Conservation (phyloP, 495 filamentous ascomycete species). For the Aspergillus mulundensis region DNA sequence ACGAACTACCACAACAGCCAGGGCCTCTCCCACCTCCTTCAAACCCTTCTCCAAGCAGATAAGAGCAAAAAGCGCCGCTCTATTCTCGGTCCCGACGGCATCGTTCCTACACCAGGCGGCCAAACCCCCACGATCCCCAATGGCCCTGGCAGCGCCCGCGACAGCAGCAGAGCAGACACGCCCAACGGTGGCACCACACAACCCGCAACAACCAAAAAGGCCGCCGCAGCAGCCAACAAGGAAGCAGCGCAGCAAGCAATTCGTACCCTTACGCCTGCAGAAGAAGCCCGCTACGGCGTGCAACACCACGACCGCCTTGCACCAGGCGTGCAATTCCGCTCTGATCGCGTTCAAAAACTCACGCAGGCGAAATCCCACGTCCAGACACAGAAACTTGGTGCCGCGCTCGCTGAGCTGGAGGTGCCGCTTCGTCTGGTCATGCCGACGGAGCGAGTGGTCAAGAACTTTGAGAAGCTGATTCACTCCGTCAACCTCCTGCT, state of each 20-base stretch:
- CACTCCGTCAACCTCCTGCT: slow-evolving; percentile 68
- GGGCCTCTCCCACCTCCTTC: slow-evolving; percentile 72
- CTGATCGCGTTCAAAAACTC: slow-evolving; percentile 77
- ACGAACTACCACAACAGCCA: slow-evolving; percentile 70
- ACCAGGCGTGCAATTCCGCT: slow-evolving; percentile 70
- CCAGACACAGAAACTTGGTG: slow-evolving; percentile 75
- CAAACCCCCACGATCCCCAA: slow-evolving; percentile 48
- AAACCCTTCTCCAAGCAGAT: slow-evolving; percentile 72
- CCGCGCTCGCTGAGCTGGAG: slow-evolving; percentile 72
- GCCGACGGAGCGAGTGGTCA: slow-evolving; percentile 76
- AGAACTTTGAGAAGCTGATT: slow-evolving; percentile 78
- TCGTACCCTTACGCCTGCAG: slow-evolving; percentile 65
- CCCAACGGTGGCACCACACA: slow-evolving; percentile 26
- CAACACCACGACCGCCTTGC: slow-evolving; percentile 81
- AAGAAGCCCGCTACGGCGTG: slow-evolving; percentile 78
- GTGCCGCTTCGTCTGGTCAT: slow-evolving; percentile 75
- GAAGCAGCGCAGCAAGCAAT: slow-evolving; percentile 47
- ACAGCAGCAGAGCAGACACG: slow-evolving; percentile 40
- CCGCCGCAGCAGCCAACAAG: slow-evolving; percentile 32
- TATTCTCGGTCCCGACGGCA: slow-evolving; percentile 56
- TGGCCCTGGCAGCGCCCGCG: slow-evolving; percentile 29
- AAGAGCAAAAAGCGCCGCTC: slow-evolving; percentile 79
- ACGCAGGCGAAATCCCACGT: slow-evolving; percentile 77
- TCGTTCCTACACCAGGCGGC: slow-evolving; percentile 43
- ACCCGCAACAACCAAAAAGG: slow-evolving; percentile 52